A percentile compares a stretch with the other conserved stretches of the same genome.
These are phyloP conservation scores for Stropharia rugosoannulata DNA, from an alignment of 768 basidiomycete genomes.

Conservation along the genomic window DNA sequence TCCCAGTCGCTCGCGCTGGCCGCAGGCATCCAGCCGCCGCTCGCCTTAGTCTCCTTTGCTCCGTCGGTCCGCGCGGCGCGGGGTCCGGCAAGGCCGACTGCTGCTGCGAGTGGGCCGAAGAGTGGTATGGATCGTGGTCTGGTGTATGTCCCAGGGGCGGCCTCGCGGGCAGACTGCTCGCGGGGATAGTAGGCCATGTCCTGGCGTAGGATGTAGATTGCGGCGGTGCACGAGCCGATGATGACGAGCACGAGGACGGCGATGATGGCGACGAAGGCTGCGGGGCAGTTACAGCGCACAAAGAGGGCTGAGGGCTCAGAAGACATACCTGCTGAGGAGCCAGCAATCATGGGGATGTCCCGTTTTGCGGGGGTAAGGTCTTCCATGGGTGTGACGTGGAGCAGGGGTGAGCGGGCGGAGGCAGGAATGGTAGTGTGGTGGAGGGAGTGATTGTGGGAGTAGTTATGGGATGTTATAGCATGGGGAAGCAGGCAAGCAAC, in stretches of 20 bases:
- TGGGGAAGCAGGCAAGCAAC: no score
- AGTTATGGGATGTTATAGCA: no score
- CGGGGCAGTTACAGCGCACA: neutral
- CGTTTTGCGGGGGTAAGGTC: slow-evolving; percentile 18
- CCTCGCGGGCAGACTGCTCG: neutral
- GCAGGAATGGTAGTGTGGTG: neutral
- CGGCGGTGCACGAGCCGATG: slow-evolving; percentile 48
- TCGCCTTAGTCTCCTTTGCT: slow-evolving; percentile 9
- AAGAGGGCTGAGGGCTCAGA: neutral
- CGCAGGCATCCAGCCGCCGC: slow-evolving; percentile 50
- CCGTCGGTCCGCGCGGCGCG: neutral
- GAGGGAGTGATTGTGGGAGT: neutral
- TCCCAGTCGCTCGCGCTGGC: slow-evolving; percentile 51
- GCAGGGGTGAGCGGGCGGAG: neutral
- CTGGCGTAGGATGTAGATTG: slow-evolving; percentile 55
- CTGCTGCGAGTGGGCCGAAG: slow-evolving; percentile 14
- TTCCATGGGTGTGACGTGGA: neutral
- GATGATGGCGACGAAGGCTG: slow-evolving; percentile 63
- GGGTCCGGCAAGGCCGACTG: slow-evolving; percentile 5
- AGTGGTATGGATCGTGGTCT: neutral
- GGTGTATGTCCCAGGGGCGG: neutral
- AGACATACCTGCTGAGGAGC: slow-evolving; percentile 47
- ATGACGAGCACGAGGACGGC: slow-evolving; percentile 55
- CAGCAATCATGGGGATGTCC: slow-evolving; percentile 46
- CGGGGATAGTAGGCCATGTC: slow-evolving; percentile 30